phyloP scores from a whole-genome alignment of 2,329 filamentous ascomycete genomes.

The Clonostachys rosea region DNA sequence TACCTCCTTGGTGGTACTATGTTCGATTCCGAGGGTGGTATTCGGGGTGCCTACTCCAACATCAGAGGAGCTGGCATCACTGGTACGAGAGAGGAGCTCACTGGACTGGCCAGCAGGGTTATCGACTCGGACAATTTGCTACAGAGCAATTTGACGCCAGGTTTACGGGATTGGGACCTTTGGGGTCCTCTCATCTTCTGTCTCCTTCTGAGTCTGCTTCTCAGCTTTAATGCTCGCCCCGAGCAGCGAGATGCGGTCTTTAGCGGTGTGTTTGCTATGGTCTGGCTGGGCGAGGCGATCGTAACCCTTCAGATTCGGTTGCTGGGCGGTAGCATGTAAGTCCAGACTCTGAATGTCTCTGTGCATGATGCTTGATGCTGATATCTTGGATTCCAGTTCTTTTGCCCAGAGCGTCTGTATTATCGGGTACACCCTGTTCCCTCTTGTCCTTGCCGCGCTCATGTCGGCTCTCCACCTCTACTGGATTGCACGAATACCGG shows the following conservation, averaged over 20 bases:
- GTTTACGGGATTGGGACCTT: conserved; percentile 92
- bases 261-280: conserved; percentile 91
- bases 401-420: conserved; percentile 98
- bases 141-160: conserved; percentile 77
- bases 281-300: conserved; percentile 95
- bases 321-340: conserved; percentile 93
- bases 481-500: conserved; percentile 78
- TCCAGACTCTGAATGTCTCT: conserved; percentile 11
- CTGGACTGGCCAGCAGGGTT: conserved; percentile 55
- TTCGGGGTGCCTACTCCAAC: conserved; percentile 59
- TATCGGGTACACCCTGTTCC: conserved; percentile 97
- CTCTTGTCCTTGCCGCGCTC: conserved; percentile 86
- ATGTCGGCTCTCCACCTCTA: conserved; percentile 79
- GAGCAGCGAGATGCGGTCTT: conserved; percentile 88
- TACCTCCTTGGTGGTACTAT: conserved; percentile 76
- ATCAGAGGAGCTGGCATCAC: conserved; percentile 53
- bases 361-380: too few relatives aligned
- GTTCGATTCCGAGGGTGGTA: conserved; percentile 48
- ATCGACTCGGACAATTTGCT: conserved; percentile 60
- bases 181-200: conserved; percentile 98
- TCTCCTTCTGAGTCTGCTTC: conserved; percentile 77
- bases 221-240: conserved; percentile 75
- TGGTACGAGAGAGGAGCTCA: conserved; percentile 58
- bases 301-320: conserved; percentile 98
- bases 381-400: conserved; percentile 52